Base-by-base conservation (phyloP, 441 rosid species). In the Euphorbia celastroides region DNA sequence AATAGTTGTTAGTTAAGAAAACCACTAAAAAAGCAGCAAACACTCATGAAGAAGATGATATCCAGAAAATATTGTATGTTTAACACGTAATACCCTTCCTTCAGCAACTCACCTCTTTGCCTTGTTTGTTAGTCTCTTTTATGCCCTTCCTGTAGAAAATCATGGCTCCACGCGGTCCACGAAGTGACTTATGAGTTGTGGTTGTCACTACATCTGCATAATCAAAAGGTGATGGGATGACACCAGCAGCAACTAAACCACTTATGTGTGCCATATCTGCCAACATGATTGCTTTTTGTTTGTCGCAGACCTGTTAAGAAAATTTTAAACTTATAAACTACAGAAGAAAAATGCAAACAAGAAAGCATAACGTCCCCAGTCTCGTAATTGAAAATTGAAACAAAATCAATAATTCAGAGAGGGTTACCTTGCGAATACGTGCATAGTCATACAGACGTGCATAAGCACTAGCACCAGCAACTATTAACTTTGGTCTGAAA, bases 211-310 rank as follows among this genome's bases (percentile, higher is more conserved):
- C 74, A 80, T 91, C 97, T 27, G 99, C 99, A 74, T 85, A 91
- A 64, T 93, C 99, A 75, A 91, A 93, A 36, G 99, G 99, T 72
- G 99, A 93, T 61, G 99, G 99, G 68, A 93, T 85, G 77, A 93
- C 97, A 63, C 93, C 97, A 66, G 96, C 99, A 65, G 96, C 99
- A 72, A 91, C 96, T 87, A 91, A 72, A 61, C 99, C 99, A 65
- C 99, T 93, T 57, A 93, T 91, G 71, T 93, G 99, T 72, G 99
- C 95, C 93, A 93, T 93, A 81, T 93, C 97, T 65, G 97, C 97
- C 75, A 93, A 65, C 82, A 93, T 31, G 54, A 88, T 58, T 34
- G 98, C 98, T 77, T 84, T 89, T 71, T 89, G 98, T 78, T 90
- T 93, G 89, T 93, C 87, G 73, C 98, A 90, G 6, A 90, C 95